Evolutionary conservation across 768 basidiomycete species (phyloP), one percentile per base, ranked within the genome.

Genomic region (Pleurotus cornucopiae): DNA sequence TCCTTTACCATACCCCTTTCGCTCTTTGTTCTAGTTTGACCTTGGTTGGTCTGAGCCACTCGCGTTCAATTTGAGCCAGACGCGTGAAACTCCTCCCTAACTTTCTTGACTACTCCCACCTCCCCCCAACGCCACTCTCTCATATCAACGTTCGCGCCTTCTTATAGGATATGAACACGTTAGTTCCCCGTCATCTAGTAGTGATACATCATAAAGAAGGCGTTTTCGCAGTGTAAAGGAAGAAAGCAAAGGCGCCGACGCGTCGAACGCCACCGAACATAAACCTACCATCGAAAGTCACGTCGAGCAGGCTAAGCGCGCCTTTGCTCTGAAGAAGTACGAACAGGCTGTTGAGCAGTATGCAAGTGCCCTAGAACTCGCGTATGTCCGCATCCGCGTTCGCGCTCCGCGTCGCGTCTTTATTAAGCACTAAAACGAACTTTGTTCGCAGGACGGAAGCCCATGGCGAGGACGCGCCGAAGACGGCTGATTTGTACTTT

Each of bases 401-500:
- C 23, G 13, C 38, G 18, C 49, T 49, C 21, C 51, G n/a, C 46
- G 45, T 39, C 23, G 46, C 23, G 7, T 16, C 34, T 47, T 46
- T 63, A 57, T 64, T 65, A 62, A 61, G 54, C 49, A 37, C 26
- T 57, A 51, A 4, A n/a, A 11, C 5, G 43, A 37, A 11, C 34
- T 23, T 45, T 43, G 34, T 21, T 26, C 26, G 18, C 59, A 95
- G 93, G 60, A 89, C 91, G 21, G 73, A 82, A 64, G 76, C 84
- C 62, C 74, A 85, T 57, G 90, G 85, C 38, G 94, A 98, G 48
- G 79, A 93, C 64, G 83, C 88, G 20, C 86, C 89, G 0, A 86
- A 91, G 64, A 86, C 81, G 53, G 96, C 94, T 6, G 93, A 98
- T 64, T 67, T 96, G 18, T 90, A 98, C 58, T 88, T 96, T 57